Conservation (phyloP, 257 asterid genomes). For the Henckelia pumila region DNA sequence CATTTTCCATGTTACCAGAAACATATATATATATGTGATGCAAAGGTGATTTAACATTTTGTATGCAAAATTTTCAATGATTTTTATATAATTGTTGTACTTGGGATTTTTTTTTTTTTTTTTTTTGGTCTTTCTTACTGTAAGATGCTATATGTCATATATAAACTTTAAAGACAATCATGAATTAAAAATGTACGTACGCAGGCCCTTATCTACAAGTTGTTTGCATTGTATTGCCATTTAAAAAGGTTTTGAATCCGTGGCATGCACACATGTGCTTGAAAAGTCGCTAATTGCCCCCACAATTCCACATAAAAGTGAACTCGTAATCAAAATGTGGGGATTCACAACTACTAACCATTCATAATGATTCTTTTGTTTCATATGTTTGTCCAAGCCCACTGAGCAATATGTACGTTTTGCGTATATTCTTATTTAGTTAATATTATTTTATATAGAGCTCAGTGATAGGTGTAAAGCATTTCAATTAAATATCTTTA, state of each 20-base stretch:
- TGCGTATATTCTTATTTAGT: background rate
- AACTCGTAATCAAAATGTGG: slow-evolving; percentile 16
- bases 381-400: slow-evolving; percentile 20
- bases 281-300: slow-evolving; percentile 19
- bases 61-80: slow-evolving; percentile 4
- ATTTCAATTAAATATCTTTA: too few species aligned
- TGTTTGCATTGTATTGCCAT: too few species aligned
- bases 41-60: slow-evolving; percentile 13
- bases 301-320: slow-evolving; percentile 34
- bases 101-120: too few species aligned
- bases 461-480: too few species aligned
- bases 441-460: too few species aligned
- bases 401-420: background rate
- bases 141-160: background rate
- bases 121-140: too few species aligned
- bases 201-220: too few species aligned
- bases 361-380: slow-evolving; percentile 26
- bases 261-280: background rate
- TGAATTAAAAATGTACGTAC: too few species aligned
- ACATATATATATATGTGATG: background rate
- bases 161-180: too few species aligned
- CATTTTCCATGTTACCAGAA: background rate
- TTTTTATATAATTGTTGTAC: too few species aligned
- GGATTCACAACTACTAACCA: background rate
- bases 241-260: background rate